These are phyloP conservation scores for Alloteropsis semialata DNA, from an alignment of 176 grass and related monocot species.

Conservation along the genomic window DNA sequence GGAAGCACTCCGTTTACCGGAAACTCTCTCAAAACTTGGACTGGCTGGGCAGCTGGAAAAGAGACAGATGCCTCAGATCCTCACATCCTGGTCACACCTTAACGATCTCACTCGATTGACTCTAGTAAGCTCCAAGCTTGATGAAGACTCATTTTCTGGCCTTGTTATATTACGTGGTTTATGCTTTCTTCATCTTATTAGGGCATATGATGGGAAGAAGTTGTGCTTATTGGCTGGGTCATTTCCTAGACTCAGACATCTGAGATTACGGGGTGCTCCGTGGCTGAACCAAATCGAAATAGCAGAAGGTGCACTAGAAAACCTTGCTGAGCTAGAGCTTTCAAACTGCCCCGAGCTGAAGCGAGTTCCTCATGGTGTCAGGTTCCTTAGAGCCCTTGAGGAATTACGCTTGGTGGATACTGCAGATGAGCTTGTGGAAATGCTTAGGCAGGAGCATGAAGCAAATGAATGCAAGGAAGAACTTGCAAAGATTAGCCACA, in stretches of 20 bases:
- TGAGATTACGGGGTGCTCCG: neutral
- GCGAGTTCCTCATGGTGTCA: neutral
- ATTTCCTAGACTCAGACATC: neutral
- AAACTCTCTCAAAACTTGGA: neutral
- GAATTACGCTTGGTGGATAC: neutral
- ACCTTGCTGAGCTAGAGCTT: neutral
- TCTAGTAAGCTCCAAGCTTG: neutral
- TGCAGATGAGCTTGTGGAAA: neutral
- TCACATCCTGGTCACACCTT: slow-evolving; percentile 8
- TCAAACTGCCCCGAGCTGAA: neutral
- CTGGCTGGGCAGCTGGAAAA: neutral
- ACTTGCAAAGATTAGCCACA: neutral
- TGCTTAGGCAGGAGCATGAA: neutral
- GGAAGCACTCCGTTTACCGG: slow-evolving; percentile 18
- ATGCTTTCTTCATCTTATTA: fast-evolving
- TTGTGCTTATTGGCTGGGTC: neutral
- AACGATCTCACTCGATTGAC: neutral
- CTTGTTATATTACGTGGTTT: neutral
- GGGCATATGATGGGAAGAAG: slow-evolving; percentile 12
- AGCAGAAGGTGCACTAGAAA: slow-evolving; percentile 18
- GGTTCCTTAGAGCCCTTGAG: neutral
- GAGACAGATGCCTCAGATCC: slow-evolving; percentile 6
- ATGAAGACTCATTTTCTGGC: slow-evolving; percentile 18
- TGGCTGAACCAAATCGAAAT: slow-evolving; percentile 16
- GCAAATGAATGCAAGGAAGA: neutral